phyloP scores from a whole-genome alignment of 306 rosid species.

The Vigna mungo region DNA sequence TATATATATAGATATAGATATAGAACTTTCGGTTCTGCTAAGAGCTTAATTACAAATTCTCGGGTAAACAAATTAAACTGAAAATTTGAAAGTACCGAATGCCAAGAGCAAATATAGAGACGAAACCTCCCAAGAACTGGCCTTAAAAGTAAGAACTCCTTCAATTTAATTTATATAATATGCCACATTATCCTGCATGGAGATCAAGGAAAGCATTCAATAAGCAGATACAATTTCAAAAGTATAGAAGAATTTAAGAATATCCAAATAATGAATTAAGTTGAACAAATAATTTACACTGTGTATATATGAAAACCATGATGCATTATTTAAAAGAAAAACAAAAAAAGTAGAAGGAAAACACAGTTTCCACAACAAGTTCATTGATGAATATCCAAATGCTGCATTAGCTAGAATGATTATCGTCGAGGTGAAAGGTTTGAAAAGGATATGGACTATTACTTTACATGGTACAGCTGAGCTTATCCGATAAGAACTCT shows the following conservation, averaged over 20 bases:
- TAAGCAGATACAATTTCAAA: conserved; percentile 2
- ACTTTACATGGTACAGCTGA: neutral
- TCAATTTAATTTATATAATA: conserved; percentile 37
- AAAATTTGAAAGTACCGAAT: conserved; percentile 32
- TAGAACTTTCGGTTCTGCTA: conserved; percentile 17
- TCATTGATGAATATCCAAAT: neutral
- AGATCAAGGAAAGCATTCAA: conserved; percentile 10
- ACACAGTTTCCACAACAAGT: neutral
- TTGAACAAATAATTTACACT: conserved; percentile 14
- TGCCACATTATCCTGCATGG: conserved; percentile 44
- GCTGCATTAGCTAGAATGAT: neutral
- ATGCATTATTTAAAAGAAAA: neutral
- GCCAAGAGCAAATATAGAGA: conserved; percentile 17
- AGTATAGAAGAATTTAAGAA: neutral
- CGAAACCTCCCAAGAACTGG: conserved; percentile 36
- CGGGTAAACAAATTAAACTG: conserved; percentile 26
- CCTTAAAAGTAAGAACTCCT: conserved; percentile 35
- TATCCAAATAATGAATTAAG: conserved; percentile 2
- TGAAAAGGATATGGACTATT: conserved; percentile 25
- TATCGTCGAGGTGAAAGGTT: conserved; percentile 23
- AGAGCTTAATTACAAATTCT: conserved; percentile 37
- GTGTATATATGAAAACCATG: conserved; percentile 14
- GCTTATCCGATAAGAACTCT: conserved; percentile 1
- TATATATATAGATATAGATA: neutral
- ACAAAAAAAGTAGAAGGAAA: neutral